phyloP scores from a whole-genome alignment of 2,329 filamentous ascomycete genomes.

The Bipolaris bicolor region DNA sequence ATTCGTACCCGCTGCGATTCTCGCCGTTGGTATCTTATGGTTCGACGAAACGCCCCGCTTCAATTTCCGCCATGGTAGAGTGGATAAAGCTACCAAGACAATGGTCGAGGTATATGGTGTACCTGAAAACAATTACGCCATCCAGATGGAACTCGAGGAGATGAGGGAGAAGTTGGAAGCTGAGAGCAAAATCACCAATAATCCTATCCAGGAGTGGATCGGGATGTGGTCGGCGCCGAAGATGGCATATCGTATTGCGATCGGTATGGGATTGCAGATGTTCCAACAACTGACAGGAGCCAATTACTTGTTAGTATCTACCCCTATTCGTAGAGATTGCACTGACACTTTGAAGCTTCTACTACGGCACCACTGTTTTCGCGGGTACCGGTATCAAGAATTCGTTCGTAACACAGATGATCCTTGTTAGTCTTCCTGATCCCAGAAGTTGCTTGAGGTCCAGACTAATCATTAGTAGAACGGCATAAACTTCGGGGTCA shows the following conservation, averaged over 20 bases:
- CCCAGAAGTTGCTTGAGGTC: not conserved
- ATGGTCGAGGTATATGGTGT: constrained; percentile 62
- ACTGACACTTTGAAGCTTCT: constrained; percentile 50
- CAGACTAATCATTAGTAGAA: constrained; percentile 28
- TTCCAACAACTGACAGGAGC: constrained; percentile 70
- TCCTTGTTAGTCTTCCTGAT: constrained; percentile 43
- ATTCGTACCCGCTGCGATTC: constrained; percentile 60
- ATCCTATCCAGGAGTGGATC: constrained; percentile 58
- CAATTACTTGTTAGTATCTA: constrained; percentile 47
- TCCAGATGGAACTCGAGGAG: constrained; percentile 59
- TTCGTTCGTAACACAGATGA: constrained; percentile 55
- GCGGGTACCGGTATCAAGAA: constrained; percentile 48
- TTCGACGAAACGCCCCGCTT: constrained; percentile 63
- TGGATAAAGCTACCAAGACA: constrained; percentile 57
- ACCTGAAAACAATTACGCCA: constrained; percentile 58
- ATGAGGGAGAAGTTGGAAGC: constrained; percentile 61
- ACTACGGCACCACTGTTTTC: constrained; percentile 56
- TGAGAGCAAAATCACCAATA: constrained; percentile 45
- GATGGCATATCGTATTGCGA: constrained; percentile 67
- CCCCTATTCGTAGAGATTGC: not conserved
- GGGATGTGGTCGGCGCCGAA: constrained; percentile 69
- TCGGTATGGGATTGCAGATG: constrained; percentile 67
- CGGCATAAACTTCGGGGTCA: constrained; percentile 55
- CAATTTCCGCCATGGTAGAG: constrained; percentile 60
- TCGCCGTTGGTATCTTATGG: constrained; percentile 59